Evolutionary conservation across 1,284 basidiomycete species (phyloP), one percentile per base, ranked within the genome.

Genomic region (Meira miltonrushii): DNA sequence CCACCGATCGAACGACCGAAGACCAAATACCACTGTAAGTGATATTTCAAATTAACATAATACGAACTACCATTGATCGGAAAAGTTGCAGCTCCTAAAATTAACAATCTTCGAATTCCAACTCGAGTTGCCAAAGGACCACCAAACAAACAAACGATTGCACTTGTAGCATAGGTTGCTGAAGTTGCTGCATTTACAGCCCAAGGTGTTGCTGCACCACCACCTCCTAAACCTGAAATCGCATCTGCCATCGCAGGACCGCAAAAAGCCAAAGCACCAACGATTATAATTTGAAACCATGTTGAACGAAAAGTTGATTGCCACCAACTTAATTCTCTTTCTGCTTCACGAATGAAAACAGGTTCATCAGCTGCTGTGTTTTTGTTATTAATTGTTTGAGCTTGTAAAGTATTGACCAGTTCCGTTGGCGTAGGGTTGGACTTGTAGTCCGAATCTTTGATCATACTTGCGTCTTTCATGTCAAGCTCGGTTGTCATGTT

Each of bases 11-110:
- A 55, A 13, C 62, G 66, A 50, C 60, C 62, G 17, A 66, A 40
- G 6, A 77, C 53, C 11, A 77, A 58, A 49, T 64, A 77, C 56
- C 55, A 33, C 12, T 48, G 46, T 3, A 48, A 7, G 25, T 48
- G 46, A 25, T 47, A 48, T 38, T 56, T 54, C 47, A 39, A 67
- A 53, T 37, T 61, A 57, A 55, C 57, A 67, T 41, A 59, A 48
- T 15, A 68, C 59, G 43, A 53, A 58, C 10, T 49, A 37, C 61
- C 67, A 47, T 55, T 51, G 41, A 69, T 54, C 19, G 67, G 64
- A 56, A 69, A 69, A 13, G 67, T 65, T 19, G 49, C 39, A 15
- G 66, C 57, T 15, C 67, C 67, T 40, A 69, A 25, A 37, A 68
- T 55, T 17, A 68, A 57, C 5, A 61, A 47, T 11, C n/a, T 61